A percentile compares a stretch with the other conserved stretches of the same genome.
phyloP scores from a whole-genome alignment of 768 basidiomycete genomes.

The Calocybe cyanea region DNA sequence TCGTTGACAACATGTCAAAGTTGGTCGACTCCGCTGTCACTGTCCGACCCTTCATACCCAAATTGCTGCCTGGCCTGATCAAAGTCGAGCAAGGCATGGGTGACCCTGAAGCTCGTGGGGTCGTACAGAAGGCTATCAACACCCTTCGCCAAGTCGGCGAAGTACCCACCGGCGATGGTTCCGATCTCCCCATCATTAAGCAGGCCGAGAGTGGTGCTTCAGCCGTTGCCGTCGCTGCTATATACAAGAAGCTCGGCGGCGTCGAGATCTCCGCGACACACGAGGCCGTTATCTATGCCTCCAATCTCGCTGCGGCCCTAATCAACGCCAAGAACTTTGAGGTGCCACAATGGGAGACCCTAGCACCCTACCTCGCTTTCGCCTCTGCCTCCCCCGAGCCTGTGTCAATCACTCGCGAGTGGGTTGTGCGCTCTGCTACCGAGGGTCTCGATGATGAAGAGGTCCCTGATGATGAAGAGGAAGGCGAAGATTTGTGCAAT shows the following conservation, averaged over 20 bases:
- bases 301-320: conserved; percentile 80
- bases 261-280: conserved; percentile 51
- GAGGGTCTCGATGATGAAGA: conserved; percentile 68
- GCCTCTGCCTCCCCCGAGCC: conserved; percentile 63
- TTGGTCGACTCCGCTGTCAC: conserved; percentile 93
- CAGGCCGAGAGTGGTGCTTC: conserved; percentile 67
- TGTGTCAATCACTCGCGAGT: conserved; percentile 67
- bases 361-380: conserved; percentile 74
- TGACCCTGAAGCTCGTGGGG: conserved; percentile 96
- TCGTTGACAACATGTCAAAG: conserved; percentile 98
- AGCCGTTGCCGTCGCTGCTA: conserved; percentile 57
- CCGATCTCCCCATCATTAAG: conserved; percentile 85
- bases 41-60: conserved; percentile 95
- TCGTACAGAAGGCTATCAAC: conserved; percentile 86
- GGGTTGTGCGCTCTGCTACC: conserved; percentile 87
- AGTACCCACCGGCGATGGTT: conserved; percentile 86
- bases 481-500: conserved; percentile 98
- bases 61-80: conserved; percentile 90
- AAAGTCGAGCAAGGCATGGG: conserved; percentile 94
- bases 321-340: conserved; percentile 93
- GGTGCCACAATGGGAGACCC: conserved; percentile 77
- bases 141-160: conserved; percentile 96
- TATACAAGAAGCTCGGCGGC: conserved; percentile 84
- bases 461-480: conserved; percentile 85
- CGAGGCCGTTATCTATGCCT: conserved; percentile 62